Evolutionary conservation across 345 rosid species (phyloP).

Genomic region (Cochlearia excelsa): DNA sequence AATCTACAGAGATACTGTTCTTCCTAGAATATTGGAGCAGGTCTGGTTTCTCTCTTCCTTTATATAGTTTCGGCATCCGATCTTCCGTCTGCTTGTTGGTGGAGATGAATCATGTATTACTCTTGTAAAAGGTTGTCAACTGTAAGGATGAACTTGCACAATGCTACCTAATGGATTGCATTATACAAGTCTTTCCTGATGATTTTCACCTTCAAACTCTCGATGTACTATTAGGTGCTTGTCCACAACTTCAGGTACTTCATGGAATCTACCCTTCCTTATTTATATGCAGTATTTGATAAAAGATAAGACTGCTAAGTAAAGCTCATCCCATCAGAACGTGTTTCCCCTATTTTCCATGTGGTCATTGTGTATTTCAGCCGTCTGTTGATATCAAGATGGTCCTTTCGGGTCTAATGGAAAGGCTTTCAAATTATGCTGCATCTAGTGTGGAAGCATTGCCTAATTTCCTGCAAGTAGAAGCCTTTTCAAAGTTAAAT

Average conservation of each 20-base stretch:
- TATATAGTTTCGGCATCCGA: constrained; percentile 19
- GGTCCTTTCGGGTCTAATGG: constrained; percentile 92
- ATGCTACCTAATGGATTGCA: constrained; percentile 94
- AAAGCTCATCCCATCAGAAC: constrained; percentile 17
- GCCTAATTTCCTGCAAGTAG: constrained; percentile 97
- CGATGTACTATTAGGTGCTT: constrained; percentile 81
- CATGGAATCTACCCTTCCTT: constrained; percentile 2
- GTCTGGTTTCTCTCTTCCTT: constrained; percentile 37
- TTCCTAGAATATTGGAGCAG: constrained; percentile 97
- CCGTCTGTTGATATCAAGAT: constrained; percentile 94
- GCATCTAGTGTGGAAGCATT: constrained; percentile 84
- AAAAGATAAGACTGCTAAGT: constrained; percentile 9
- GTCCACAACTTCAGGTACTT: constrained; percentile 93
- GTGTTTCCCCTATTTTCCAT: constrained; percentile 24
- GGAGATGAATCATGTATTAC: constrained; percentile 10
- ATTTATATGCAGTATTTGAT: constrained; percentile 10
- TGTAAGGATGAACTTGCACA: constrained; percentile 97
- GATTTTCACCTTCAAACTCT: constrained; percentile 98
- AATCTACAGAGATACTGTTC: constrained; percentile 85
- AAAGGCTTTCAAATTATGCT: constrained; percentile 96
- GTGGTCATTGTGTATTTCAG: constrained; percentile 44
- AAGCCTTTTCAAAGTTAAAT: constrained; percentile 91
- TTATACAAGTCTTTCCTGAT: constrained; percentile 98
- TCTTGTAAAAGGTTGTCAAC: constrained; percentile 74
- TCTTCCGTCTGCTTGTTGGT: constrained; percentile 9